Percentiles rank a stretch among this genome's conserved stretches.
Evolutionary conservation across 495 filamentous ascomycete species (phyloP).

Genomic region (Xylaria grammica): DNA sequence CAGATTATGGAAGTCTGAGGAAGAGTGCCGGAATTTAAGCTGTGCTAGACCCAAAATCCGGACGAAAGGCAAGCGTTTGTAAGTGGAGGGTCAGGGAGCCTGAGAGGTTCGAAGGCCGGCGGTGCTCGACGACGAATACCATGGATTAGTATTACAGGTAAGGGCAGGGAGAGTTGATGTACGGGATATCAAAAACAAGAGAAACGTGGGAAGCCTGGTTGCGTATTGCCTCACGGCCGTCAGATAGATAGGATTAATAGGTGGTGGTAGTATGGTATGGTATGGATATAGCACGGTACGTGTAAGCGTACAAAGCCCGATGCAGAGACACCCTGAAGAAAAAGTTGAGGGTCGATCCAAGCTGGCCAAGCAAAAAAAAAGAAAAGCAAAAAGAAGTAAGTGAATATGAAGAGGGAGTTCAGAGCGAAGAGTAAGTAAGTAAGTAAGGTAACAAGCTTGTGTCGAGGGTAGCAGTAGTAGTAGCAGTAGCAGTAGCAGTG

Average conservation of each 20-base stretch:
- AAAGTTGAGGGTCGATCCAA: neutral
- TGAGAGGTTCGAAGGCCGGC: neutral
- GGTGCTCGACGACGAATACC: neutral
- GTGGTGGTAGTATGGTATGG: neutral
- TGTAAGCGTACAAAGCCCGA: constrained; percentile 14
- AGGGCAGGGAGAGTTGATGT: neutral
- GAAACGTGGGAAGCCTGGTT: neutral
- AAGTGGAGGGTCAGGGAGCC: constrained; percentile 6
- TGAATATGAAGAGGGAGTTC: neutral
- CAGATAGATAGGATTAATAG: neutral
- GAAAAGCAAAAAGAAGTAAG: neutral
- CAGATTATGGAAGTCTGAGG: neutral
- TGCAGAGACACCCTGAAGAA: neutral
- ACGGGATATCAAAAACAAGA: neutral
- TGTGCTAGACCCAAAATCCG: neutral
- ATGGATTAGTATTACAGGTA: constrained; percentile 18
- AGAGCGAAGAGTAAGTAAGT: constrained; percentile 6
- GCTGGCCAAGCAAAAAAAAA: neutral
- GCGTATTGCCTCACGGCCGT: constrained; percentile 10
- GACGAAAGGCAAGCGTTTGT: constrained; percentile 9
- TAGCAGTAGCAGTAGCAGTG: too few species aligned
- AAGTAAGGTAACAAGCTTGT: neutral
- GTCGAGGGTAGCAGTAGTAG: neutral
- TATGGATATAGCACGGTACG: constrained; percentile 2
- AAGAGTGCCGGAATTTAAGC: constrained; percentile 3